phyloP scores from a whole-genome alignment of 768 basidiomycete species.

The Termitomyces titanicus region DNA sequence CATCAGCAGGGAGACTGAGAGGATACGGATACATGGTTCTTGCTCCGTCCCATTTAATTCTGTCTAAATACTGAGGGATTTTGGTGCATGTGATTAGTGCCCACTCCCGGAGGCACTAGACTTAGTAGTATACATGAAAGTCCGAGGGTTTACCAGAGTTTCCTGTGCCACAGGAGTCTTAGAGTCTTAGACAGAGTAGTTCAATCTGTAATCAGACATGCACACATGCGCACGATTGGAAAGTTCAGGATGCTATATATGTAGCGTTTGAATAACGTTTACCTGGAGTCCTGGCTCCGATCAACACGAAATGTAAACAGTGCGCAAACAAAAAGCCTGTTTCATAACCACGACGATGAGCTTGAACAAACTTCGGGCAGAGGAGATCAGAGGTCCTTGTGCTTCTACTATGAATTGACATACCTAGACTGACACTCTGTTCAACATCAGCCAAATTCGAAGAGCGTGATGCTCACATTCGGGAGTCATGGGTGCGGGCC shows the following conservation, averaged over 20 bases:
- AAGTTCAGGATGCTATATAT: too few relatives aligned
- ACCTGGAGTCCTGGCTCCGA: too few relatives aligned
- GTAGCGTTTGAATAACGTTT: too few relatives aligned
- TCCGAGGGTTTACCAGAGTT: too few relatives aligned
- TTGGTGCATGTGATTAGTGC: neutral
- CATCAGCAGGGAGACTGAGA: slow-evolving; percentile 41
- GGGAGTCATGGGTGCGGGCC: slow-evolving; percentile 91
- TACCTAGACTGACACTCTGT: neutral
- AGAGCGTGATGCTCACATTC: slow-evolving; percentile 71
- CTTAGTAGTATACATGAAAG: too few relatives aligned
- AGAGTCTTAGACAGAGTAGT: too few relatives aligned
- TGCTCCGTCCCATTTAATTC: too few relatives aligned
- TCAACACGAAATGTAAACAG: slow-evolving; percentile 8
- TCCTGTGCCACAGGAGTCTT: too few relatives aligned
- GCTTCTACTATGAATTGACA: neutral
- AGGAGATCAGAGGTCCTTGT: slow-evolving; percentile 46
- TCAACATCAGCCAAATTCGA: slow-evolving; percentile 49
- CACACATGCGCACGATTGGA: too few relatives aligned
- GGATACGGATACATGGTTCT: slow-evolving; percentile 39
- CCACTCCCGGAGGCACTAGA: too few relatives aligned
- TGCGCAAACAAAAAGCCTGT: slow-evolving; percentile 13
- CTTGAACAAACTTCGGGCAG: slow-evolving; percentile 36
- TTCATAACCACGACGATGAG: slow-evolving; percentile 30
- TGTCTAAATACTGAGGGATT: too few relatives aligned
- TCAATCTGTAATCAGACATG: too few relatives aligned